Evolutionary conservation across 805 yeast species (phyloP).

Genomic region (Starmerella bacillaris): DNA sequence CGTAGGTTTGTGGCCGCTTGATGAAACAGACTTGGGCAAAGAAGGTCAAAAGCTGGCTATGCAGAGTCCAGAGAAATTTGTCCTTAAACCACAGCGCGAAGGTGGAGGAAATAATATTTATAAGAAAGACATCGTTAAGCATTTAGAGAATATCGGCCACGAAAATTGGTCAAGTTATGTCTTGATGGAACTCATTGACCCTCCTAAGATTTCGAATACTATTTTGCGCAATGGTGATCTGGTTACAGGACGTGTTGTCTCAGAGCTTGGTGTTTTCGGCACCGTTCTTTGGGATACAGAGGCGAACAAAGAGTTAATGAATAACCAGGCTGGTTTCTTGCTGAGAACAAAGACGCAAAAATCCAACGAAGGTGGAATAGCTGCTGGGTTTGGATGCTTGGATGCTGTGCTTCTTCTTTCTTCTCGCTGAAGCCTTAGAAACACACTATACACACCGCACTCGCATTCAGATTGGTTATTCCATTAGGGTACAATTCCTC

Average conservation of each 20-base stretch:
- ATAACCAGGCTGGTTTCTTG: constrained; percentile 66
- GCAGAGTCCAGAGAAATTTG: constrained; percentile 50
- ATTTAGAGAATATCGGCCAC: constrained; percentile 41
- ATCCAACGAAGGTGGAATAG: constrained; percentile 95
- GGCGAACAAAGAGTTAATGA: constrained; percentile 37
- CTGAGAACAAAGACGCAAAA: constrained; percentile 73
- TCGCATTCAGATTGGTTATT: too few relatives aligned
- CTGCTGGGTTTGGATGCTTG: constrained; percentile 96
- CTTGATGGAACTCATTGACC: constrained; percentile 80
- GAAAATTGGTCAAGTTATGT: constrained; percentile 78
- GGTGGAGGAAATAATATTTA: constrained; percentile 97
- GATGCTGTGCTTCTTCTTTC: constrained; percentile 34
- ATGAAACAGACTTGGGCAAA: constrained; percentile 43
- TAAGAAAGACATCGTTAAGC: constrained; percentile 65
- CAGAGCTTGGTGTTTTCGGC: constrained; percentile 88
- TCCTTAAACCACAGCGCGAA: constrained; percentile 92
- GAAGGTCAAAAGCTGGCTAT: constrained; percentile 50
- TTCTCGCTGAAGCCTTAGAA: constrained; percentile 6
- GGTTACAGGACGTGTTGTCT: constrained; percentile 54
- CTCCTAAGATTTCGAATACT: constrained; percentile 49
- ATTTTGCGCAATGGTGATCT: constrained; percentile 51
- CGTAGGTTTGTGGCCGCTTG: constrained; percentile 77
- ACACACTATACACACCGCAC: not conserved
- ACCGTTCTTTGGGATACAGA: constrained; percentile 54
- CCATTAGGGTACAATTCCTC: too few relatives aligned